Conservation (phyloP, 495 filamentous ascomycete species). For the Bryoglossum gracile region DNA sequence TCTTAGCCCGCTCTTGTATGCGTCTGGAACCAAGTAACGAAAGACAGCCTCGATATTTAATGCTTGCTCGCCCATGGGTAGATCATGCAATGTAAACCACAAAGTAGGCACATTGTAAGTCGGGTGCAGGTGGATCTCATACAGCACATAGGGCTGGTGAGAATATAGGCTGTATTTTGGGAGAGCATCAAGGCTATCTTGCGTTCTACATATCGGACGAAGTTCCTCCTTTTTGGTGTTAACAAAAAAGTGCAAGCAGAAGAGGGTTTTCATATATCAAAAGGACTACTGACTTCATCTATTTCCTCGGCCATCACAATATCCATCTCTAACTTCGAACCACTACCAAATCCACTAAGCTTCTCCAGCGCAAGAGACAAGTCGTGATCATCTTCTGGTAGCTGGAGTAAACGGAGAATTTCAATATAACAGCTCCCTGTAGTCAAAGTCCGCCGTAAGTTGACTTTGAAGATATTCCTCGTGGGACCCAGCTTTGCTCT, state of each 20-base stretch:
- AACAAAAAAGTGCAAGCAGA: no score
- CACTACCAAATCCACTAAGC: constrained; percentile 27
- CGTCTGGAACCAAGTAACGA: constrained; percentile 51
- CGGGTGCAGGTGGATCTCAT: constrained; percentile 52
- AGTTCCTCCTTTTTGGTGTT: constrained; percentile 9
- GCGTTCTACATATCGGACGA: constrained; percentile 13
- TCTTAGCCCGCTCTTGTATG: constrained; percentile 49
- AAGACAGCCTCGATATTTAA: constrained; percentile 60
- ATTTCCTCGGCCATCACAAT: constrained; percentile 35
- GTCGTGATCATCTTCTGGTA: constrained; percentile 33
- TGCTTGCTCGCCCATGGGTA: constrained; percentile 34
- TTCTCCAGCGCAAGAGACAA: constrained; percentile 34
- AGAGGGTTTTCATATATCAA: no score
- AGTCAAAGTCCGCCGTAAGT: constrained; percentile 10
- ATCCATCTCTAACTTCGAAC: constrained; percentile 1
- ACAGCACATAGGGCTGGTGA: constrained; percentile 43
- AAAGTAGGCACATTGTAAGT: constrained; percentile 52
- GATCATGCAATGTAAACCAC: constrained; percentile 46
- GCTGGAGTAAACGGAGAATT: constrained; percentile 39
- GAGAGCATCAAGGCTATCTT: background rate
- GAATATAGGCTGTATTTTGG: constrained; percentile 19
- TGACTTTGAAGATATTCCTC: constrained; percentile 31
- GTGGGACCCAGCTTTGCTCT: constrained; percentile 42
- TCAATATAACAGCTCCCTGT: constrained; percentile 36
- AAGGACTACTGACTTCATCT: constrained; percentile 35